A percentile compares a stretch with the other conserved stretches of the same genome.
Evolutionary conservation across 2,329 filamentous ascomycete species (phyloP).

Genomic region (Fusarium subglutinans): DNA sequence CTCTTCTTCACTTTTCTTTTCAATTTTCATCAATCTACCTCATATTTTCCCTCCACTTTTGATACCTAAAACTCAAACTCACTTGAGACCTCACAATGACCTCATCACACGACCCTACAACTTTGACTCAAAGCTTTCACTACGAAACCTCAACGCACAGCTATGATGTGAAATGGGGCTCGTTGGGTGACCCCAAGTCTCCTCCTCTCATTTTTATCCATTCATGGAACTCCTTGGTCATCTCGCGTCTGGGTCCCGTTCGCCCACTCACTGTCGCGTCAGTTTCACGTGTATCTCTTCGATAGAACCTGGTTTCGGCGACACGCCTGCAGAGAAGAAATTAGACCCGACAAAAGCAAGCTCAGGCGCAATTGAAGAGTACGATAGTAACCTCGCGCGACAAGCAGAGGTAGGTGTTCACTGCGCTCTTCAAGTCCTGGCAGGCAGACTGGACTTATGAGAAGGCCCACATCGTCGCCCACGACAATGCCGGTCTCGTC

Average conservation of each 20-base stretch:
- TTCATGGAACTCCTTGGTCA: slow-evolving; percentile 60
- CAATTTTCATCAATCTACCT: fast-evolving
- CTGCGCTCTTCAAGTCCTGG: slow-evolving; percentile 51
- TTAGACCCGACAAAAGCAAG: neutral
- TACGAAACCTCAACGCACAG: slow-evolving; percentile 42
- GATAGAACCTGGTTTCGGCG: slow-evolving; percentile 57
- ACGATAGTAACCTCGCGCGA: slow-evolving; percentile 49
- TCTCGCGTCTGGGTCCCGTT: slow-evolving; percentile 51
- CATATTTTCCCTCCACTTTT: neutral
- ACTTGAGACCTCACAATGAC: neutral
- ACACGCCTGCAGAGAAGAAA: slow-evolving; percentile 44
- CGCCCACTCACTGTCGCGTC: slow-evolving; percentile 47
- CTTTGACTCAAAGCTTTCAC: slow-evolving; percentile 42
- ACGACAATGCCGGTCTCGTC: slow-evolving; percentile 56
- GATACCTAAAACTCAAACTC: too few species aligned
- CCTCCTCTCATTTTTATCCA: slow-evolving; percentile 53
- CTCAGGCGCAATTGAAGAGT: slow-evolving; percentile 28
- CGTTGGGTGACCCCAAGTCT: slow-evolving; percentile 42
- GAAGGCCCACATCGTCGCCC: slow-evolving; percentile 53
- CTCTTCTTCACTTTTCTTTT: fast-evolving
- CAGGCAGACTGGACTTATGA: slow-evolving; percentile 33
- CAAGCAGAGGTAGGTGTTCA: slow-evolving; percentile 51
- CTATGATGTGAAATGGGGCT: slow-evolving; percentile 46
- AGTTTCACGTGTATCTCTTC: slow-evolving; percentile 54
- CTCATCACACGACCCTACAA: slow-evolving; percentile 8